Evolutionary conservation across 345 rosid species (phyloP).

Genomic region (Arabis hirsuta): DNA sequence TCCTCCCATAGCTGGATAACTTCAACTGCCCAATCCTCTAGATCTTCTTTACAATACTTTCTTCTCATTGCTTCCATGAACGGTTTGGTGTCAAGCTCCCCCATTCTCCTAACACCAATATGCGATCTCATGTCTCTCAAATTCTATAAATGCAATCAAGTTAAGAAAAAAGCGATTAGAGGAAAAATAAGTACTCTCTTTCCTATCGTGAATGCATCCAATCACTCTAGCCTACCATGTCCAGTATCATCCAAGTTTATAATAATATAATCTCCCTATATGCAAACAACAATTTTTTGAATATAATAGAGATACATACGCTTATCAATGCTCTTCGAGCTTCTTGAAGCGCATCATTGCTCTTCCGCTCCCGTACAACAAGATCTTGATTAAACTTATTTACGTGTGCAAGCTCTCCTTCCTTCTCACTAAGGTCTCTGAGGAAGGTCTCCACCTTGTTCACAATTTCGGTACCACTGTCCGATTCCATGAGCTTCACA

Average conservation of each 20-base stretch:
- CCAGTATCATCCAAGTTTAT: slow-evolving; percentile 5
- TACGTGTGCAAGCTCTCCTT: slow-evolving; percentile 70
- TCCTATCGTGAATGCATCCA: slow-evolving; percentile 11
- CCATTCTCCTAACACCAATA: slow-evolving; percentile 93
- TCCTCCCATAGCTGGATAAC: slow-evolving; percentile 93
- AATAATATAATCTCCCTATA: slow-evolving; percentile 18
- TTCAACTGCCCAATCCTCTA: slow-evolving; percentile 75
- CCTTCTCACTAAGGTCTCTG: slow-evolving; percentile 79
- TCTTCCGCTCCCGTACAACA: slow-evolving; percentile 75
- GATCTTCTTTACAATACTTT: slow-evolving; percentile 66
- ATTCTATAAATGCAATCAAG: slow-evolving; percentile 48
- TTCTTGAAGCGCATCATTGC: slow-evolving; percentile 92
- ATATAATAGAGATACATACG: slow-evolving; percentile 49
- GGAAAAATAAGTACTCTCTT: background rate
- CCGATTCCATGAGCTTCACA: slow-evolving; percentile 73
- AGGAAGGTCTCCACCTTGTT: slow-evolving; percentile 62
- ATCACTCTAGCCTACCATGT: slow-evolving; percentile 18
- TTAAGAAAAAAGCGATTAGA: slow-evolving; percentile 6
- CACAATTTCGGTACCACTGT: slow-evolving; percentile 68
- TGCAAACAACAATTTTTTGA: background rate
- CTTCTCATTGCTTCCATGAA: slow-evolving; percentile 79
- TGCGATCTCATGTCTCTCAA: slow-evolving; percentile 39
- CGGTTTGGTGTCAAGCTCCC: slow-evolving; percentile 83
- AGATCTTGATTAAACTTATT: slow-evolving; percentile 81
- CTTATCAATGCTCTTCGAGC: slow-evolving; percentile 84